Evolutionary conservation across 2,329 filamentous ascomycete genomes (phyloP).

Genomic region (Monosporascus sp.): DNA sequence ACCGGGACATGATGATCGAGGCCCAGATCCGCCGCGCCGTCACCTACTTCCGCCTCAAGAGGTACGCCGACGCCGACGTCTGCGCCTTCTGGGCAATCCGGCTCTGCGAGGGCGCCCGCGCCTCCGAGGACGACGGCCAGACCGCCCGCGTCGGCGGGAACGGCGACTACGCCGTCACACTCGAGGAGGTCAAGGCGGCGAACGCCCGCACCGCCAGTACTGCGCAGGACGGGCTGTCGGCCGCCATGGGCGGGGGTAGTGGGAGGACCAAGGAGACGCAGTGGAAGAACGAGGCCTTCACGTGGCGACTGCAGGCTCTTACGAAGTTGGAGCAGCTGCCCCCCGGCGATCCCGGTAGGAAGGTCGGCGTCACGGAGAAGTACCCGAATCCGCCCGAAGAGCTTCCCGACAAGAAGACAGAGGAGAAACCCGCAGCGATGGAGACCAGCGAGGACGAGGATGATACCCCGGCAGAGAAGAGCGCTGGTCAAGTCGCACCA

Average conservation of each 20-base stretch:
- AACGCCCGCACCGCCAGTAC: slow-evolving; percentile 2
- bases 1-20: slow-evolving; percentile 71
- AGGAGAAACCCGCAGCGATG: slow-evolving; percentile 3
- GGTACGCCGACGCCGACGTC: slow-evolving; percentile 70
- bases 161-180: slow-evolving; percentile 43
- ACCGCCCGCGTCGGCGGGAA: slow-evolving; percentile 34
- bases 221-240: slow-evolving; percentile 14
- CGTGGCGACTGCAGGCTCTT: slow-evolving; percentile 45
- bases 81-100: slow-evolving; percentile 58
- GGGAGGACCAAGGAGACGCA: slow-evolving; percentile 18
- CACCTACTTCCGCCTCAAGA: slow-evolving; percentile 63
- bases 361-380: slow-evolving; percentile 35
- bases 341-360: slow-evolving; percentile 40
- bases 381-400: slow-evolving; percentile 22
- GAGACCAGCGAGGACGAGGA: neutral
- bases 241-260: slow-evolving; percentile 11
- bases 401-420: slow-evolving; percentile 16
- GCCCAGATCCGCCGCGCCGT: slow-evolving; percentile 78
- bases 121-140: slow-evolving; percentile 32
- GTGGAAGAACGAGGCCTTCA: slow-evolving; percentile 35
- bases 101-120: slow-evolving; percentile 34
- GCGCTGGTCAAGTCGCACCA: neutral
- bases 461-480: neutral
- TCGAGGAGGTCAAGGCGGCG: slow-evolving; percentile 22
- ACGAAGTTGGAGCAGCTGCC: slow-evolving; percentile 39